phyloP scores from a whole-genome alignment of 1,284 basidiomycete genomes.

The Crepidotus sp. region DNA sequence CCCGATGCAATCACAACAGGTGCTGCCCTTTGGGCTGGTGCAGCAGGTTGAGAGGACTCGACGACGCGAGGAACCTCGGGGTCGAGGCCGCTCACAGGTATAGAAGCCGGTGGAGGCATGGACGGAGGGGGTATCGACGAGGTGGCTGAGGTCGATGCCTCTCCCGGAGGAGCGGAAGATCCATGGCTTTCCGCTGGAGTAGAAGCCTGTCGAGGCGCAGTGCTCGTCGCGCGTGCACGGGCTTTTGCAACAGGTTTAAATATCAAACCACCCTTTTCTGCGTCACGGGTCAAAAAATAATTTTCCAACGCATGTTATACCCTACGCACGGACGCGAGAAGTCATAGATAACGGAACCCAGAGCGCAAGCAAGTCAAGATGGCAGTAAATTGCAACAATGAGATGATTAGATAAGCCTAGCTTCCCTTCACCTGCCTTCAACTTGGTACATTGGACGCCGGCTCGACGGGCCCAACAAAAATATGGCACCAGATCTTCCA shows the following conservation, averaged over 20 bases:
- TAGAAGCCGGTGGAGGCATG: slow-evolving; percentile 10
- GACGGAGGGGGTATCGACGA: slow-evolving; percentile 2
- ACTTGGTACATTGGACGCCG: too few species aligned
- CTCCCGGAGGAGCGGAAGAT: slow-evolving; percentile 19
- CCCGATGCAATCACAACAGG: slow-evolving; percentile 6
- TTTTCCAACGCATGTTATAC: background rate
- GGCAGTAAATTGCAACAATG: too few species aligned
- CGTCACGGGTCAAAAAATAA: background rate
- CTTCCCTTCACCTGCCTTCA: too few species aligned
- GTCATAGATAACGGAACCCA: slow-evolving; percentile 39
- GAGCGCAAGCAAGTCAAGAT: background rate
- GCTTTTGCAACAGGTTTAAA: slow-evolving; percentile 59
- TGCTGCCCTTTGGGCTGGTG: slow-evolving; percentile 4
- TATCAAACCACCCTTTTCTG: slow-evolving; percentile 64
- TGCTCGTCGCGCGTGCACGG: slow-evolving; percentile 30
- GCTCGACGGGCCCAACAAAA: too few species aligned
- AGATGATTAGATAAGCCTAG: slow-evolving; percentile 17
- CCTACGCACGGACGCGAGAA: slow-evolving; percentile 62
- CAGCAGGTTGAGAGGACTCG: slow-evolving; percentile 5
- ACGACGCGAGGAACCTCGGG: slow-evolving; percentile 1
- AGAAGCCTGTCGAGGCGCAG: slow-evolving; percentile 18
- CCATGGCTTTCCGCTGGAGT: slow-evolving; percentile 15
- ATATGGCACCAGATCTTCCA: slow-evolving; percentile 37
- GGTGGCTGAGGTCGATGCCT: slow-evolving; percentile 7
- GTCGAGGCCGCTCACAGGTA: slow-evolving; percentile 3